These are phyloP conservation scores for Leccinellum luteum DNA, from an alignment of 768 basidiomycete species.

Conservation along the genomic window DNA sequence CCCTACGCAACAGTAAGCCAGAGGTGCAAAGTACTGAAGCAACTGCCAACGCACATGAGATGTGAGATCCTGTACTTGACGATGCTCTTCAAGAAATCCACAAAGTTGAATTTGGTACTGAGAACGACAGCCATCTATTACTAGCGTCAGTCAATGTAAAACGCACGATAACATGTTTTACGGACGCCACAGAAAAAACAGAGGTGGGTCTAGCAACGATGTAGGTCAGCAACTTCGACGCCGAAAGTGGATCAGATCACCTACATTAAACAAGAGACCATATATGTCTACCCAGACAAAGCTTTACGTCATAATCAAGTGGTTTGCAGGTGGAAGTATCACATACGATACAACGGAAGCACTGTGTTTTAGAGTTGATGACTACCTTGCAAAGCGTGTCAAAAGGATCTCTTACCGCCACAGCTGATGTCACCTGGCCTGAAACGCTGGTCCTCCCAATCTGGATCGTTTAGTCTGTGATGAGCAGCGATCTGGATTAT, in stretches of 20 bases:
- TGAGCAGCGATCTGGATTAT: conserved; percentile 59
- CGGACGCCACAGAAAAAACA: conserved; percentile 54
- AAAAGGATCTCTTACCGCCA: conserved; percentile 42
- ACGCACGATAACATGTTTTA: neutral
- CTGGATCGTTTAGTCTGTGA: conserved; percentile 44
- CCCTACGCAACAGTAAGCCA: conserved; percentile 23
- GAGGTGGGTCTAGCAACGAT: conserved; percentile 51
- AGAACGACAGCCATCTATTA: conserved; percentile 52
- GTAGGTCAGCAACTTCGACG: conserved; percentile 7
- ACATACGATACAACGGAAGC: conserved; percentile 61
- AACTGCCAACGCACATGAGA: conserved; percentile 30
- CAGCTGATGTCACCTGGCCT: conserved; percentile 59
- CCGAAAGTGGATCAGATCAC: conserved; percentile 6
- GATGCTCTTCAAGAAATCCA: conserved; percentile 45
- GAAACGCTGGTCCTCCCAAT: conserved; percentile 49
- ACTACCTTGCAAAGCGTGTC: neutral
- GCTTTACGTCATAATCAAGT: neutral
- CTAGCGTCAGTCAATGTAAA: conserved; percentile 5
- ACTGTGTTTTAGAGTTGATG: conserved; percentile 34
- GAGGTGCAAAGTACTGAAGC: neutral
- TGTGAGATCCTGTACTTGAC: conserved; percentile 46
- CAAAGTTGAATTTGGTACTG: conserved; percentile 41
- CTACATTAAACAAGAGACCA: conserved; percentile 58
- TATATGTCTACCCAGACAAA: conserved; percentile 51
- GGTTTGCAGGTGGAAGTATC: neutral